Evolutionary conservation across 2,329 filamentous ascomycete species (phyloP).

Genomic region (Verticillium zaregamsianum): DNA sequence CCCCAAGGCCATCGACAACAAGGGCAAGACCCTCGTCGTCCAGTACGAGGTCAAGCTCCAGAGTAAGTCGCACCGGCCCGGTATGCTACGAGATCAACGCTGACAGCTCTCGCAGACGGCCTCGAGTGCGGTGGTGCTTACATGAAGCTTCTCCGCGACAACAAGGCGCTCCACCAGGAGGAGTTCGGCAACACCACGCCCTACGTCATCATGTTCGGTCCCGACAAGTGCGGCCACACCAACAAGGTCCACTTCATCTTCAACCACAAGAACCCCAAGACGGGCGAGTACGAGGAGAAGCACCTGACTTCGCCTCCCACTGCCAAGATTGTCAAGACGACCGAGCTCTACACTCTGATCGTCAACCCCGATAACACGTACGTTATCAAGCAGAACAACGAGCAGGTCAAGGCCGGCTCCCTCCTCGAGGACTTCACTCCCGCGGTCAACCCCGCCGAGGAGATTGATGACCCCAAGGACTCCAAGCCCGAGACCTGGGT

Average conservation of each 20-base stretch:
- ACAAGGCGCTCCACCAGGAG: slow-evolving; percentile 92
- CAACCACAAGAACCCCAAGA: slow-evolving; percentile 99
- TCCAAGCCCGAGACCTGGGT: slow-evolving; percentile 95
- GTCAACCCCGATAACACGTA: slow-evolving; percentile 96
- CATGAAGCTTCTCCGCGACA: slow-evolving; percentile 97
- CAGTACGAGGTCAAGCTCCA: slow-evolving; percentile 99
- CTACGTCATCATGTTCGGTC: slow-evolving; percentile 99
- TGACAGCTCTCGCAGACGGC: slow-evolving; percentile 56
- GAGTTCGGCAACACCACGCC: slow-evolving; percentile 97
- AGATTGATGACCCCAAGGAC: slow-evolving; percentile 94
- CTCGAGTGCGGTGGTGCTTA: slow-evolving; percentile 98
- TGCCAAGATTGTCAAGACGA: slow-evolving; percentile 86
- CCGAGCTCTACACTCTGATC: slow-evolving; percentile 93
- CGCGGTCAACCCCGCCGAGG: slow-evolving; percentile 86
- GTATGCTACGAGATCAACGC: not conserved
- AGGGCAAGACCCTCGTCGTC: slow-evolving; percentile 92
- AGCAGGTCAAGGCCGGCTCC: slow-evolving; percentile 81
- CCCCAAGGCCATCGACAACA: slow-evolving; percentile 93
- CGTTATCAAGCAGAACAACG: slow-evolving; percentile 86
- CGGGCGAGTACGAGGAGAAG: slow-evolving; percentile 99
- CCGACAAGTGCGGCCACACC: slow-evolving; percentile 97
- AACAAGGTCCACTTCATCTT: slow-evolving; percentile 99
- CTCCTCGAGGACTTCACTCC: slow-evolving; percentile 92
- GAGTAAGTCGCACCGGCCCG: slow-evolving; percentile 54
- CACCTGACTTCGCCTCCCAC: slow-evolving; percentile 81